These are phyloP conservation scores for Melaleuca alternifolia DNA, from an alignment of 345 rosid genomes.

Conservation along the genomic window DNA sequence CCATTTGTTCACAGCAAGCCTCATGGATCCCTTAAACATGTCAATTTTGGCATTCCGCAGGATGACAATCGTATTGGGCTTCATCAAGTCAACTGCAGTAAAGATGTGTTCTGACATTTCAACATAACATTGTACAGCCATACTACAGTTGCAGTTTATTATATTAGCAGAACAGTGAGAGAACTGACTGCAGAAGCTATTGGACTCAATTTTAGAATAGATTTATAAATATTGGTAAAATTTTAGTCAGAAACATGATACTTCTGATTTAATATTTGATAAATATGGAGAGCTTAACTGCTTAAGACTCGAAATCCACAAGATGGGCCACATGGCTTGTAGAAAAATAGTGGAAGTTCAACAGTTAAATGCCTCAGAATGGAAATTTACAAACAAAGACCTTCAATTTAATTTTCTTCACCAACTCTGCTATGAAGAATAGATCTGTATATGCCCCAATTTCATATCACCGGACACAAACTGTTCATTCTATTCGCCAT, in stretches of 20 bases:
- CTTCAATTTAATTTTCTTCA: neutral
- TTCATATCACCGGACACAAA: neutral
- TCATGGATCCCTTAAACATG: slow-evolving; percentile 11
- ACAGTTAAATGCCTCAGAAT: neutral
- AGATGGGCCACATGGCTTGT: neutral
- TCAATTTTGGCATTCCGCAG: slow-evolving; percentile 5
- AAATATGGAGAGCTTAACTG: neutral
- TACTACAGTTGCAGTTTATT: neutral
- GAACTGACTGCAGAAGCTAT: neutral
- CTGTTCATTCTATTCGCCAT: neutral
- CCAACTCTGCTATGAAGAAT: neutral
- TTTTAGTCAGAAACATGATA: neutral
- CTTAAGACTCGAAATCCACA: neutral
- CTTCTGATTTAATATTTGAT: neutral
- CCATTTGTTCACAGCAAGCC: slow-evolving; percentile 10
- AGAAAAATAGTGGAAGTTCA: neutral
- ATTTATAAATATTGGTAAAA: neutral
- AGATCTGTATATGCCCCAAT: neutral
- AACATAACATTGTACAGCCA: neutral
- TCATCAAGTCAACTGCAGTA: slow-evolving; percentile 8
- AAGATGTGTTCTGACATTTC: neutral
- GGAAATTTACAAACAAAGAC: neutral
- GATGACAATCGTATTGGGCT: neutral
- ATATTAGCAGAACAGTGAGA: neutral
- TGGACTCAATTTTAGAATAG: neutral